A percentile compares a stretch with the other conserved stretches of the same genome.
Conservation (phyloP, 2,329 filamentous ascomycete genomes). For the Macrophomina pseudophaseolina region DNA sequence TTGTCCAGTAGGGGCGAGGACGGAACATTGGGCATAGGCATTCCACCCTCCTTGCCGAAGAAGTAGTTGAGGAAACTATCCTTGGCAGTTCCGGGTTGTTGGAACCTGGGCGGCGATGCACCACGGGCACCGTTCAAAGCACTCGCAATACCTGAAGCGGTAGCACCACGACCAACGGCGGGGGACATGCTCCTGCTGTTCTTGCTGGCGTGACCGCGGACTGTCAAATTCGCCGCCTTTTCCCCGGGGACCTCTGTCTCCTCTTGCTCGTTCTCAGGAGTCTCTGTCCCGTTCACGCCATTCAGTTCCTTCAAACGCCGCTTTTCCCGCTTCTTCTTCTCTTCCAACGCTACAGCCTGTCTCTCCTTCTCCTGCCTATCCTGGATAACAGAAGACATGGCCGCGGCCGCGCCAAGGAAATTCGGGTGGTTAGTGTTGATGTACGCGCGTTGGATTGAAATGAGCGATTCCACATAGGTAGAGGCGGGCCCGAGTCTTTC, state of each 20-base stretch:
- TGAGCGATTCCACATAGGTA: slow-evolving; percentile 91
- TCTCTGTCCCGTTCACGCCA: slow-evolving; percentile 73
- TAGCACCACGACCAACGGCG: slow-evolving; percentile 61
- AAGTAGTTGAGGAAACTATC: slow-evolving; percentile 99
- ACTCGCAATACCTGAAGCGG: slow-evolving; percentile 70
- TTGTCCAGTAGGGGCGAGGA: slow-evolving; percentile 32
- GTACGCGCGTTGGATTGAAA: slow-evolving; percentile 95
- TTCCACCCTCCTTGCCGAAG: slow-evolving; percentile 88
- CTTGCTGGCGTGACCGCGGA: slow-evolving; percentile 67
- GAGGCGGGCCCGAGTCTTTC: slow-evolving; percentile 91
- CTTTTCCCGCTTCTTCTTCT: slow-evolving; percentile 83
- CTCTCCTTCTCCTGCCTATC: slow-evolving; percentile 95
- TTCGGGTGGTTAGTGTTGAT: slow-evolving; percentile 99
- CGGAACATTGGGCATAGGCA: slow-evolving; percentile 47
- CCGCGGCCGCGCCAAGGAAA: slow-evolving; percentile 93
- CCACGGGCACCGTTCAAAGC: slow-evolving; percentile 70
- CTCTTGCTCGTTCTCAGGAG: slow-evolving; percentile 65
- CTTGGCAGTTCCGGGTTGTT: slow-evolving; percentile 61
- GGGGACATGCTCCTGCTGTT: slow-evolving; percentile 81
- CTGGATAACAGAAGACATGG: slow-evolving; percentile 95
- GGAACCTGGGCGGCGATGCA: slow-evolving; percentile 65
- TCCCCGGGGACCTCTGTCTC: slow-evolving; percentile 59
- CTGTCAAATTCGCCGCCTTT: slow-evolving; percentile 56
- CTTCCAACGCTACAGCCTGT: slow-evolving; percentile 70
- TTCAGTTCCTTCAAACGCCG: slow-evolving; percentile 82